phyloP scores from a whole-genome alignment of 2,329 filamentous ascomycete genomes.

The Hymenoscyphus occultus region DNA sequence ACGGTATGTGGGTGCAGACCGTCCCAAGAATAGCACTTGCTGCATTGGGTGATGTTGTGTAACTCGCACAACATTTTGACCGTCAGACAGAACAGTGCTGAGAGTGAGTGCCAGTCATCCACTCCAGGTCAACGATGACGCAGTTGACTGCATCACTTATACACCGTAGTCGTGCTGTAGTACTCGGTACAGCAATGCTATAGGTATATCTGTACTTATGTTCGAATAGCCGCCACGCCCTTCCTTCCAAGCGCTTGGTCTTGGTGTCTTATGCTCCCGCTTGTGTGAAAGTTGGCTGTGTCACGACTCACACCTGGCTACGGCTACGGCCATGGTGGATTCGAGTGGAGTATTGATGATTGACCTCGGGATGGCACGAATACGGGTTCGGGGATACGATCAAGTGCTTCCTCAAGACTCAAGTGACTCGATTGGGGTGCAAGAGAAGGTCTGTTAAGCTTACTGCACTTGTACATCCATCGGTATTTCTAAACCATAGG shows the following conservation, averaged over 20 bases:
- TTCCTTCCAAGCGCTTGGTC: neutral
- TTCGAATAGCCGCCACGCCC: neutral
- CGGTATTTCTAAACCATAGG: no score
- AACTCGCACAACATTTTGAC: neutral
- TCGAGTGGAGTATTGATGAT: neutral
- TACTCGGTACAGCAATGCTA: neutral
- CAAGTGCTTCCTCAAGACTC: neutral
- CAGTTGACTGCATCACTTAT: neutral
- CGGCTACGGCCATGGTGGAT: neutral
- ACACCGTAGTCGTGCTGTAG: neutral
- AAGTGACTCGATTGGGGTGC: neutral
- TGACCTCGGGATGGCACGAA: neutral
- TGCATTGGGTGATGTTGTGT: conserved; percentile 4
- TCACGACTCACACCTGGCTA: no score
- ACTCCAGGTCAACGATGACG: neutral
- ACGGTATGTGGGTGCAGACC: neutral
- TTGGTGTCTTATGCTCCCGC: neutral
- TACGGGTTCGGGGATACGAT: neutral
- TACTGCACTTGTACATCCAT: no score
- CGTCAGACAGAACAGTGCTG: neutral
- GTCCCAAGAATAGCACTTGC: conserved; percentile 4
- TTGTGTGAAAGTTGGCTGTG: neutral
- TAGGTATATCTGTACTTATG: neutral
- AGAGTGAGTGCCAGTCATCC: no score
- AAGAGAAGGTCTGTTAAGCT: no score